phyloP scores from a whole-genome alignment of 164 flowering plant species.

The Umbilicus rupestris region DNA sequence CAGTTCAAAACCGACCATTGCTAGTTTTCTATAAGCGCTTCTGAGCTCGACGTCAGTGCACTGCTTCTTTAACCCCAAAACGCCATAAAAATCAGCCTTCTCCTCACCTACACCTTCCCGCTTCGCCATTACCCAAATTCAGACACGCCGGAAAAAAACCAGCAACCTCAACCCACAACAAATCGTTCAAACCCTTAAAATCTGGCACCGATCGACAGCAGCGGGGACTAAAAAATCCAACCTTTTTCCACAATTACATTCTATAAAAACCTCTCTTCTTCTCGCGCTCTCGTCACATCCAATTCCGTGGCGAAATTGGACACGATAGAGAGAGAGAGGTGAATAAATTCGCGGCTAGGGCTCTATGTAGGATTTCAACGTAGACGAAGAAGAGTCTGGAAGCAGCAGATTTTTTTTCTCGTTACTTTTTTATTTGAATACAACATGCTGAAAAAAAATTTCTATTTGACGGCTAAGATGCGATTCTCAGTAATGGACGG shows the following conservation, averaged over 20 bases:
- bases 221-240: background rate
- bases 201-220: background rate
- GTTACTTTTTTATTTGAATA: background rate
- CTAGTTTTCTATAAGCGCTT: constrained; percentile 6
- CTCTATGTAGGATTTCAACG: background rate
- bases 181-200: background rate
- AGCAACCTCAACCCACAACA: background rate
- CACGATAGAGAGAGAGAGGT: background rate
- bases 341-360: constrained; percentile 2
- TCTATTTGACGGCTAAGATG: background rate
- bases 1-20: constrained; percentile 6
- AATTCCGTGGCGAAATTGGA: background rate
- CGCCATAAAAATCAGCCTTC: constrained; percentile 2
- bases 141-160: background rate
- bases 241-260: background rate
- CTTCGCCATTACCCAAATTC: background rate
- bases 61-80: constrained; percentile 5
- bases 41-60: constrained; percentile 7
- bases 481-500: background rate
- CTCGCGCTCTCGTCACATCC: background rate
- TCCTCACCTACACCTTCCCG: background rate
- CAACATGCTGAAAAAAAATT: too few species aligned
- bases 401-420: background rate
- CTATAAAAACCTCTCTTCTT: background rate
- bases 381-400: background rate